phyloP scores from a whole-genome alignment of 2,329 filamentous ascomycete species.

The Phyllosticta citribraziliensis region DNA sequence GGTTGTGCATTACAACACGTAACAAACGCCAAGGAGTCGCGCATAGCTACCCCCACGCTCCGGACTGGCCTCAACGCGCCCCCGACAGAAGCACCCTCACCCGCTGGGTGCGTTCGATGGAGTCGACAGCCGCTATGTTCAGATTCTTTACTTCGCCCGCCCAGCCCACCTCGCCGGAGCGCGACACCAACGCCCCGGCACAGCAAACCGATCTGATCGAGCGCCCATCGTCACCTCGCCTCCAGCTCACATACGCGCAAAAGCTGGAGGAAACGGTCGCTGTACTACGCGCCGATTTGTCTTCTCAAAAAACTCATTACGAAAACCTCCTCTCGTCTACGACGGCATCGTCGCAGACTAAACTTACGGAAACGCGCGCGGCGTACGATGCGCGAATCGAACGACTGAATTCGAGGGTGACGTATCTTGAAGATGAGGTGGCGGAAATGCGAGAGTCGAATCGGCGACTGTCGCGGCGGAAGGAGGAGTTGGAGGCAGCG shows the following conservation, averaged over 20 bases:
- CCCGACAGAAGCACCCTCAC: not conserved
- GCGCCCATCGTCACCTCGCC: slow-evolving; percentile 1
- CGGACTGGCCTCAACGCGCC: no score
- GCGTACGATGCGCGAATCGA: not conserved
- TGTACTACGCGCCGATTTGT: not conserved
- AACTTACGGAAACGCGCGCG: not conserved
- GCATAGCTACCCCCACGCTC: not conserved
- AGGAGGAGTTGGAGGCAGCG: not conserved
- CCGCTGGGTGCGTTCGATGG: not conserved
- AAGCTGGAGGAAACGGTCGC: slow-evolving; percentile 4
- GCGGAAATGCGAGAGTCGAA: not conserved
- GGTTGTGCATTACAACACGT: not conserved
- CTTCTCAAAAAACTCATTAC: not conserved
- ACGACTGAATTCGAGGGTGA: not conserved
- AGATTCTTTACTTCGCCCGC: not conserved
- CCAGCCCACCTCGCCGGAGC: not conserved
- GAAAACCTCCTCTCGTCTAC: not conserved
- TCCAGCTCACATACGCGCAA: slow-evolving; percentile 5
- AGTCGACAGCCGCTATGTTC: not conserved
- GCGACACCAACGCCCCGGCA: not conserved
- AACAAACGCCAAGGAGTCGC: not conserved
- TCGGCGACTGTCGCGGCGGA: not conserved
- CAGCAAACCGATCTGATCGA: not conserved
- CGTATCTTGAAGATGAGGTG: not conserved
- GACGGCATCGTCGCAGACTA: not conserved